Base-by-base conservation (phyloP, 495 filamentous ascomycete species). In the Cryomyces antarcticus region DNA sequence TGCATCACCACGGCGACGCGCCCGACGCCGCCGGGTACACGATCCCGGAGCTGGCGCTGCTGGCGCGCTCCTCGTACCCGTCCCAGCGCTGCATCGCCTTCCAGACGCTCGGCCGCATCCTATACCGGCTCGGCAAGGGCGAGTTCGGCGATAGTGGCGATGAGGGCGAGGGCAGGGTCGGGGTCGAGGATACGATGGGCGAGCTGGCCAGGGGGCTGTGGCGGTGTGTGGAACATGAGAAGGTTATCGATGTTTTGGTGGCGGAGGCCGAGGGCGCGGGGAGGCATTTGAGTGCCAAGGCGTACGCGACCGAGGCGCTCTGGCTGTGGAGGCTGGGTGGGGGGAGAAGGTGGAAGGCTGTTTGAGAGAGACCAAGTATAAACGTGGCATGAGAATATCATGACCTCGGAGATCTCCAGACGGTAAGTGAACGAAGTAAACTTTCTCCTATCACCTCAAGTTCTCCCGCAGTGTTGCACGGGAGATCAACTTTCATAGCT, bases 11-110 rank as follows among this genome's bases (percentile, higher is more conserved):
- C 58, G 86, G 77, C 47, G 75, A 92, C 37, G 86, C 92, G 5
- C 89, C 89, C 9, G 82, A 89, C 52, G 83, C 87, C 0, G 89
- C 89, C 0, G 89, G 89, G 0, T 97, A 97, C 57, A 95, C 92
- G 1, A 69, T 97, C 28, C 78, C 78, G 0, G 89, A 97, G 59
- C 67, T 97, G 2, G 80, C 87, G 6, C 71, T 78, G 12, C 64
- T 95, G 31, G 75, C 82, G 24, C 70, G 85, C n/a, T 86, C 78
- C 36, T 70, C 76, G 0, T 84, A 92, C 41, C 72, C 92, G 4
- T 72, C 76, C 0, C 89, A 97, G 62, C 67, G 92, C 1, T 97
- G 89, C 49, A 64, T 97, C 9, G 86, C 92, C 1, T 93, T 81
- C 60, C 88, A 92, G 58, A 86, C 84, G 0, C 65, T 96, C 5